phyloP scores from a whole-genome alignment of 805 yeast species.

The Schwanniomyces occidentalis region DNA sequence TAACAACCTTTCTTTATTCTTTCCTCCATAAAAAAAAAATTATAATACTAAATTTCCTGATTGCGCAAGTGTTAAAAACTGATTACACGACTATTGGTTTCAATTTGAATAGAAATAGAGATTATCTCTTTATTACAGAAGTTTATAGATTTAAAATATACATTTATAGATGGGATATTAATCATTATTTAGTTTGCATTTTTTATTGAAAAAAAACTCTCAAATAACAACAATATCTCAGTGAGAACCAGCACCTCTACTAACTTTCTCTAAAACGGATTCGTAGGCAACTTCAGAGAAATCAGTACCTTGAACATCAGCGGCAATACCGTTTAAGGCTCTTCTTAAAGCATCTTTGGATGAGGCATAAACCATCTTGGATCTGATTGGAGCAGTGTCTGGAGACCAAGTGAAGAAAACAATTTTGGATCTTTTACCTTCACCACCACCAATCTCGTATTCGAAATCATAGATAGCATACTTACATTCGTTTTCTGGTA shows the following conservation, averaged over 20 bases:
- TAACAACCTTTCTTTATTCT: no score
- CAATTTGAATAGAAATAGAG: no score
- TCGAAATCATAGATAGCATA: conserved; percentile 97
- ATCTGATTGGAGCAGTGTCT: conserved; percentile 91
- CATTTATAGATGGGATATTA: no score
- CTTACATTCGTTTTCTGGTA: conserved; percentile 95
- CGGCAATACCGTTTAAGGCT: conserved; percentile 90
- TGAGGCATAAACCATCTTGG: conserved; percentile 98
- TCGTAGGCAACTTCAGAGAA: conserved; percentile 96
- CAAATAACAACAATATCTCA: conserved; percentile 15
- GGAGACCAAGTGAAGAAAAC: conserved; percentile 91
- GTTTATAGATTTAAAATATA: no score
- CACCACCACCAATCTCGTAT: conserved; percentile 84
- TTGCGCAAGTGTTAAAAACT: conserved; percentile 11
- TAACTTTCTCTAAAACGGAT: conserved; percentile 84
- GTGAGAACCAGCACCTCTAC: conserved; percentile 66
- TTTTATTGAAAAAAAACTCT: no score
- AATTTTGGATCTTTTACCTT: conserved; percentile 87
- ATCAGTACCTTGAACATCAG: conserved; percentile 98
- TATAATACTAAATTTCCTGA: conserved; percentile 8
- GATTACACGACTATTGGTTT: conserved; percentile 11
- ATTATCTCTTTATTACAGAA: no score
- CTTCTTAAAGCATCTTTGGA: conserved; percentile 97
- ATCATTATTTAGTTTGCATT: no score
- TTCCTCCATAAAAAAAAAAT: conserved; percentile 8